Percentiles rank a stretch among this genome's conserved stretches.
Conservation (phyloP, 805 yeast species). For the Wickerhamiella bombiphila region DNA sequence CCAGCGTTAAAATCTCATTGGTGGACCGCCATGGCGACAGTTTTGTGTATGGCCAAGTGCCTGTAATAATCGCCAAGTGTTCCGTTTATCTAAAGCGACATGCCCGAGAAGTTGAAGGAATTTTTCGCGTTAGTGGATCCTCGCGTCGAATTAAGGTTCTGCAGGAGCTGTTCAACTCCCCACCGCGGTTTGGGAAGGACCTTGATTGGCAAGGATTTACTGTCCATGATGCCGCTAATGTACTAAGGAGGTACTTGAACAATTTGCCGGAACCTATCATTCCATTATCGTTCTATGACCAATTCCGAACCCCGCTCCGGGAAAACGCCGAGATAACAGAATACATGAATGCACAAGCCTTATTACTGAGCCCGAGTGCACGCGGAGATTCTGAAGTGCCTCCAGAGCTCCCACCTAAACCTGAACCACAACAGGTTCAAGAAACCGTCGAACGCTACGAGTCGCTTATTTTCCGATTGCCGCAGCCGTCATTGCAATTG, state of each 20-base stretch:
- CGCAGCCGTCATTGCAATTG: slow-evolving; percentile 65
- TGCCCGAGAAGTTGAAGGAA: slow-evolving; percentile 65
- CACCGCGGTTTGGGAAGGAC: slow-evolving; percentile 82
- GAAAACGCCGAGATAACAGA: slow-evolving; percentile 44
- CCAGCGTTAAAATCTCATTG: slow-evolving; percentile 62
- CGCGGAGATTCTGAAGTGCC: not conserved
- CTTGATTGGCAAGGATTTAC: slow-evolving; percentile 86
- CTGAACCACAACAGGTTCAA: slow-evolving; percentile 1
- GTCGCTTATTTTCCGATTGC: slow-evolving; percentile 48
- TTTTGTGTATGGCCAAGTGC: slow-evolving; percentile 74
- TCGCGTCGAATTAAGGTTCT: slow-evolving; percentile 75
- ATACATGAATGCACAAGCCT: slow-evolving; percentile 44
- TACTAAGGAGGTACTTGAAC: slow-evolving; percentile 72
- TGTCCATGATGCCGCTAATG: slow-evolving; percentile 92
- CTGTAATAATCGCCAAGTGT: slow-evolving; percentile 90
- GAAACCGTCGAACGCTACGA: slow-evolving; percentile 48
- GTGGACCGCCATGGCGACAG: slow-evolving; percentile 39
- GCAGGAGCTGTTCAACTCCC: slow-evolving; percentile 67
- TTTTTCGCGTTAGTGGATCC: slow-evolving; percentile 86
- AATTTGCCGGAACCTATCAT: slow-evolving; percentile 85
- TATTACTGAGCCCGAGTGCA: slow-evolving; percentile 6
- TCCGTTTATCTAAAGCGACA: slow-evolving; percentile 71
- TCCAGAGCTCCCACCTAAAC: not conserved
- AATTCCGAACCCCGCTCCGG: slow-evolving; percentile 65
- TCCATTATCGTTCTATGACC: slow-evolving; percentile 61